These are phyloP conservation scores for Ceratocystis eucalypticola DNA, from an alignment of 2,329 filamentous ascomycete species.

Conservation along the genomic window DNA sequence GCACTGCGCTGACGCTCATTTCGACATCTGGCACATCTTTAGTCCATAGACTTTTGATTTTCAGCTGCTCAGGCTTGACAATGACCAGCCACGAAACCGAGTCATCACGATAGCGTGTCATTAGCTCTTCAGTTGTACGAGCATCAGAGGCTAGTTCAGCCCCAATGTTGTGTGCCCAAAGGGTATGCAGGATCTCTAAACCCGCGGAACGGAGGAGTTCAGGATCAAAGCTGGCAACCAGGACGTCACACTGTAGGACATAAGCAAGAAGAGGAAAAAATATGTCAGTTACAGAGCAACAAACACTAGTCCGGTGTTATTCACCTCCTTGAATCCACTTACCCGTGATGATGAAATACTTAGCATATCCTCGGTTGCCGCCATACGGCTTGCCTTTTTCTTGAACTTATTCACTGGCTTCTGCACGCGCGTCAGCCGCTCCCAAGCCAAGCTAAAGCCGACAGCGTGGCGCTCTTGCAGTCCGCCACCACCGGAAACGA, in stretches of 20 bases:
- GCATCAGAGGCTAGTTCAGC: conserved; percentile 77
- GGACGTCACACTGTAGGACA: conserved; percentile 57
- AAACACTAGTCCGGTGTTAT: not conserved
- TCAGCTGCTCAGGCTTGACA: conserved; percentile 68
- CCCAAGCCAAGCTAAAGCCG: conserved; percentile 83
- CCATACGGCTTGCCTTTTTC: conserved; percentile 39
- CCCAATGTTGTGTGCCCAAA: conserved; percentile 76
- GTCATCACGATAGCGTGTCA: conserved; percentile 62
- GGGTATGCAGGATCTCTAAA: conserved; percentile 58
- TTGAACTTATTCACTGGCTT: conserved; percentile 50
- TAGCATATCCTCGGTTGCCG: conserved; percentile 38
- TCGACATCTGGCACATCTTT: conserved; percentile 67
- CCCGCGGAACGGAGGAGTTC: conserved; percentile 61
- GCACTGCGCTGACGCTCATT: conserved; percentile 37
- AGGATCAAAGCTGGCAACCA: conserved; percentile 77
- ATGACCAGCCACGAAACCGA: conserved; percentile 78
- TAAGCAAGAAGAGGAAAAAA: not conserved
- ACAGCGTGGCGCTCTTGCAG: conserved; percentile 65
- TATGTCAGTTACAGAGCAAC: conserved; percentile 18
- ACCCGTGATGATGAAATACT: conserved; percentile 42
- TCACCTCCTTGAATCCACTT: conserved; percentile 26
- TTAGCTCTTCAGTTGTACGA: conserved; percentile 64
- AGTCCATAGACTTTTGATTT: conserved; percentile 63
- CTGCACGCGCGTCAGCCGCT: conserved; percentile 57
- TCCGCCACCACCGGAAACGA: conserved; percentile 30